Conservation (phyloP, 257 asterid genomes). For the Petunia secreta region DNA sequence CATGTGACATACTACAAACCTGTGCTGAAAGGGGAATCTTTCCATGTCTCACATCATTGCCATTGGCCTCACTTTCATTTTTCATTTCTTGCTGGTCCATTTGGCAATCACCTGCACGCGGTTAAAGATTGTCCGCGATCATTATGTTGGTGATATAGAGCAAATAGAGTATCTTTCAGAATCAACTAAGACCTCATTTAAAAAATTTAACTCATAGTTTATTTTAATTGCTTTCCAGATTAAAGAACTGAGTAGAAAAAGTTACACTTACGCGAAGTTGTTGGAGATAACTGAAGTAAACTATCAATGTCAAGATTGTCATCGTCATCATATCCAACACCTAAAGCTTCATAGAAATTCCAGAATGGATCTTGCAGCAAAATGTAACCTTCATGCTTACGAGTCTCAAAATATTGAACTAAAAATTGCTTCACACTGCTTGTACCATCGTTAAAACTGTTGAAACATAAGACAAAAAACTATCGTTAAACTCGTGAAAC, state of each 20-base stretch:
- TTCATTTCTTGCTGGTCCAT: slow-evolving; percentile 29
- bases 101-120: slow-evolving; percentile 23
- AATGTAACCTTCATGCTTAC: slow-evolving; percentile 52
- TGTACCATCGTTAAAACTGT: slow-evolving; percentile 60
- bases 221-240: not conserved
- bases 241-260: not conserved
- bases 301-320: slow-evolving; percentile 26
- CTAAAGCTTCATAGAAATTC: slow-evolving; percentile 55
- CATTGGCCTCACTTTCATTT: slow-evolving; percentile 29
- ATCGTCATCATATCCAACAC: slow-evolving; percentile 46
- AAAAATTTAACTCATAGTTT: not conserved
- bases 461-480: not conserved
- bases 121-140: not conserved
- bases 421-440: slow-evolving; percentile 59
- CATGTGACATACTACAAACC: slow-evolving; percentile 38
- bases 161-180: not conserved
- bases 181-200: not conserved
- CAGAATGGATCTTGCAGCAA: slow-evolving; percentile 62
- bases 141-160: not conserved
- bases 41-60: slow-evolving; percentile 25
- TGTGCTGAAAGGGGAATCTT: slow-evolving; percentile 52
- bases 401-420: slow-evolving; percentile 54
- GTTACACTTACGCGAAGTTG: slow-evolving; percentile 39
- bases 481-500: not conserved
- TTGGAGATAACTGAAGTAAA: slow-evolving; percentile 39